Evolutionary conservation across 305 asterid genomes (phyloP).

Genomic region (Caryopteris hybrid): DNA sequence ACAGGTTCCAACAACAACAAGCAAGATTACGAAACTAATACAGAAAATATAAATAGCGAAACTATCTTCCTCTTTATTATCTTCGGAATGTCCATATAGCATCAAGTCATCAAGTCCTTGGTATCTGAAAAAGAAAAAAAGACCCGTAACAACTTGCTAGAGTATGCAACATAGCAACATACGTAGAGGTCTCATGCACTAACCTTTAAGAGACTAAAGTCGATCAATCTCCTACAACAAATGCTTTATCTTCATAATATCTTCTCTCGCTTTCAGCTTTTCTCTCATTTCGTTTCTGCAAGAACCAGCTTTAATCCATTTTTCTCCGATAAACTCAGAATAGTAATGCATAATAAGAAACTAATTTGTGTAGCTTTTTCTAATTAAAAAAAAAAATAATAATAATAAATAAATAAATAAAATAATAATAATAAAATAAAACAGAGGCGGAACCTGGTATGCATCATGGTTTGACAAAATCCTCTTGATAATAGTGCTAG

Average conservation of each 20-base stretch:
- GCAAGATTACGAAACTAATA: constrained; percentile 1
- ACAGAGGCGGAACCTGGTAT: constrained; percentile 55
- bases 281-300: constrained; percentile 91
- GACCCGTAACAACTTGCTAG: background rate
- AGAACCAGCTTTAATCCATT: background rate
- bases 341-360: constrained; percentile 1
- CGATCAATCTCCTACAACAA: constrained; percentile 70
- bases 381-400: background rate
- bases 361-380: background rate
- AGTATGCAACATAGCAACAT: background rate
- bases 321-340: constrained; percentile 9
- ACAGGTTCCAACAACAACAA: constrained; percentile 20
- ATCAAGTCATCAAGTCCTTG: constrained; percentile 12
- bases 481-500: constrained; percentile 93
- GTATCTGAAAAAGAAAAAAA: constrained; percentile 23
- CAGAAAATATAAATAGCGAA: constrained; percentile 2
- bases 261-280: constrained; percentile 86
- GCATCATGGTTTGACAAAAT: constrained; percentile 94
- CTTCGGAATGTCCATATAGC: constrained; percentile 16
- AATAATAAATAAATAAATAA: too few species aligned
- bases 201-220: constrained; percentile 34
- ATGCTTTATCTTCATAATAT: constrained; percentile 78
- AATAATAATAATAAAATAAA: background rate
- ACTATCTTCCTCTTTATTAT: constrained; percentile 20
- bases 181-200: constrained; percentile 7